Evolutionary conservation across 257 asterid species (phyloP).

Genomic region (Gentiana macrophylla): DNA sequence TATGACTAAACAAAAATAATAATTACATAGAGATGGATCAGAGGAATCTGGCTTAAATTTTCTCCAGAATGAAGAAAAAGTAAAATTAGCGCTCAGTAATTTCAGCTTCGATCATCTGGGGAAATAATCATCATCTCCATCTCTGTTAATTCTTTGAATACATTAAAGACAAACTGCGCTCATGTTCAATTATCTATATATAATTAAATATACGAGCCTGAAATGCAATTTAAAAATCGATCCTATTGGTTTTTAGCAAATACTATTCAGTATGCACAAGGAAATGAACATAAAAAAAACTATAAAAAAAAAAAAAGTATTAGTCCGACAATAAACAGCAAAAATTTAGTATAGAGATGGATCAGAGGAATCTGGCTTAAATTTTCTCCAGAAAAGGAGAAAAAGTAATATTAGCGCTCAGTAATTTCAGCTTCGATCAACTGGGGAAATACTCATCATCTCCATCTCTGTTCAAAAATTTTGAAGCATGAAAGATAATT

Average conservation of each 20-base stretch:
- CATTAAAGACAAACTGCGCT: too few relatives aligned
- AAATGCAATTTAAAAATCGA: too few relatives aligned
- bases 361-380: constrained; percentile 67
- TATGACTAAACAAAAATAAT: too few relatives aligned
- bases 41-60: constrained; percentile 56
- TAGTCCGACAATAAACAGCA: too few relatives aligned
- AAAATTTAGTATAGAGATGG: constrained; percentile 9
- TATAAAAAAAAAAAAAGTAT: background rate
- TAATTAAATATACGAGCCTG: too few relatives aligned
- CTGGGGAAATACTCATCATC: constrained; percentile 80
- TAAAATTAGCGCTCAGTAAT: constrained; percentile 49
- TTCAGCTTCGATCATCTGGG: constrained; percentile 94
- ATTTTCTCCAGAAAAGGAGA: constrained; percentile 22
- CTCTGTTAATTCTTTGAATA: too few relatives aligned
- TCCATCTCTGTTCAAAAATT: constrained; percentile 30
- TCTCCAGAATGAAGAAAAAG: constrained; percentile 20
- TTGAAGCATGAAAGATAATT: too few relatives aligned
- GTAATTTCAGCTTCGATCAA: constrained; percentile 85
- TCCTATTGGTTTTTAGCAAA: too few relatives aligned
- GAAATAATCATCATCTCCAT: constrained; percentile 52
- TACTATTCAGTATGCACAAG: too few relatives aligned
- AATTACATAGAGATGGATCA: constrained; percentile 29
- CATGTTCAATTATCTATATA: too few relatives aligned
- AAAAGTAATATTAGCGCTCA: constrained; percentile 54
- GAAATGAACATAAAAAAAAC: background rate